These are phyloP conservation scores for Salix purpurea DNA, from an alignment of 345 rosid genomes.

Conservation along the genomic window DNA sequence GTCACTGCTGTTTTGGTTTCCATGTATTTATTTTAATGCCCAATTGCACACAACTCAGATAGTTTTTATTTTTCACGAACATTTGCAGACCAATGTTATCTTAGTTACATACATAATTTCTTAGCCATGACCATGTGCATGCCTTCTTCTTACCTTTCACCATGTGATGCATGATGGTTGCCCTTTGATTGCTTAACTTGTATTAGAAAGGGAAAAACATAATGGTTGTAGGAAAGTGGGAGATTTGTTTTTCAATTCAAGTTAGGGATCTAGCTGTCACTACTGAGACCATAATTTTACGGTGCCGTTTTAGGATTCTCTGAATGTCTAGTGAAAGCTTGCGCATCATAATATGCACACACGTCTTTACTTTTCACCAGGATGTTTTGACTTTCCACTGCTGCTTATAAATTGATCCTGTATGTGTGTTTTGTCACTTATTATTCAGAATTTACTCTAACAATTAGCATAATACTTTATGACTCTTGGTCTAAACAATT, in stretches of 20 bases:
- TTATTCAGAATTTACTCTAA: not conserved
- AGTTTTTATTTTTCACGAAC: not conserved
- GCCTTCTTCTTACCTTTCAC: not conserved
- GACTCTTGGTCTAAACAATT: not conserved
- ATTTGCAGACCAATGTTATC: not conserved
- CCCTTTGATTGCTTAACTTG: not conserved
- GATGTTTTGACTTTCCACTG: not conserved
- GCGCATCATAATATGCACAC: too few species aligned
- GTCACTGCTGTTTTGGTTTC: not conserved
- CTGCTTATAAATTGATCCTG: not conserved
- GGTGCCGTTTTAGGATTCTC: not conserved
- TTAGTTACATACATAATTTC: not conserved
- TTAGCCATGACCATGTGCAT: constrained; percentile 1
- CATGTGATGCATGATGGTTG: not conserved
- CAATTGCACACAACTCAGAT: not conserved
- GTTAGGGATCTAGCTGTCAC: not conserved
- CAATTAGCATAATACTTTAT: not conserved
- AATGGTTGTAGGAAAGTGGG: not conserved
- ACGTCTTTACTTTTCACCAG: not conserved
- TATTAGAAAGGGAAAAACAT: too few species aligned
- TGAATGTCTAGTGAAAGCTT: not conserved
- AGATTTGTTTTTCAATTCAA: not conserved
- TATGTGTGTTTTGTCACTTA: not conserved
- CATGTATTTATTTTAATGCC: not conserved
- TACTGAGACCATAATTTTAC: not conserved